These are phyloP conservation scores for Suillus alpinus DNA, from an alignment of 768 basidiomycete species.

Conservation along the genomic window DNA sequence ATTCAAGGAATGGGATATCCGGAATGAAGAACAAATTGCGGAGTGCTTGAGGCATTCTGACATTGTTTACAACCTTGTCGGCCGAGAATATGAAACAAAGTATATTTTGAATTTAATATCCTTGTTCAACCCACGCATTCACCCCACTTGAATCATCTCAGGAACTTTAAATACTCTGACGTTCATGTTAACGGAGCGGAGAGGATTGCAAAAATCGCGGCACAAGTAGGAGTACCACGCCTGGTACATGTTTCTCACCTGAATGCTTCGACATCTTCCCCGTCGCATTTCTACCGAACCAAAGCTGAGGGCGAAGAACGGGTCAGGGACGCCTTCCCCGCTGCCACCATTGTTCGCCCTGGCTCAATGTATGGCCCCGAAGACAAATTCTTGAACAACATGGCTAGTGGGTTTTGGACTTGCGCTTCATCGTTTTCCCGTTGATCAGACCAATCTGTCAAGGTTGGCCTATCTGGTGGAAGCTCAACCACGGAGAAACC, in stretches of 20 bases:
- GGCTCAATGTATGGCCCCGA: constrained; percentile 89
- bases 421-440: constrained; percentile 6
- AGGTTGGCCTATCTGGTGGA: constrained; percentile 95
- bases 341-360: constrained; percentile 87
- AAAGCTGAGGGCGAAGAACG: constrained; percentile 89
- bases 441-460: constrained; percentile 13
- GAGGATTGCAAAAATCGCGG: constrained; percentile 81
- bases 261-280: constrained; percentile 77
- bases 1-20: constrained; percentile 89
- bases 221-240: constrained; percentile 73
- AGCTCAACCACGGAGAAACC: constrained; percentile 85
- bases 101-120: constrained; percentile 33
- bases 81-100: constrained; percentile 96
- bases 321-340: constrained; percentile 79
- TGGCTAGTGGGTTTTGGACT: constrained; percentile 65
- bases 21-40: constrained; percentile 85
- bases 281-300: constrained; percentile 81
- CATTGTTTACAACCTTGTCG: constrained; percentile 94
- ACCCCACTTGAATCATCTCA: constrained; percentile 31
- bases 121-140: constrained; percentile 10
- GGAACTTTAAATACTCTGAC: constrained; percentile 83
- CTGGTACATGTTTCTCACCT: constrained; percentile 95
- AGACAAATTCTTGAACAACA: constrained; percentile 90
- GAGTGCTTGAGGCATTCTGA: constrained; percentile 95
- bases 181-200: constrained; percentile 84